Conservation (phyloP, 345 rosid species). For the Salix viminalis region DNA sequence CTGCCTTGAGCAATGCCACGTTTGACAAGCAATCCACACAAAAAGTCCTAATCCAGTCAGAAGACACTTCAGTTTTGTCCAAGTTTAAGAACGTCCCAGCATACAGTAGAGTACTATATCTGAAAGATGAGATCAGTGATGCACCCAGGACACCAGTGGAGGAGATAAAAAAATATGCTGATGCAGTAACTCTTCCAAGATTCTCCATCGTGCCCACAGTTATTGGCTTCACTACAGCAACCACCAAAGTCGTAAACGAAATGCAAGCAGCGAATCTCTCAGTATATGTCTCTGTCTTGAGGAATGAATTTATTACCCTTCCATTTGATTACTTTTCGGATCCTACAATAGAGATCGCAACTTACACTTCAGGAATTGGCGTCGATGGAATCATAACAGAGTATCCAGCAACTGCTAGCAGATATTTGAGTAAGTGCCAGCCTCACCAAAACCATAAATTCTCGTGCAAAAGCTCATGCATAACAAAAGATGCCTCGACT, state of each 20-base stretch:
- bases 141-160: slow-evolving; percentile 47
- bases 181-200: slow-evolving; percentile 50
- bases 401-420: slow-evolving; percentile 71
- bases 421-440: slow-evolving; percentile 55
- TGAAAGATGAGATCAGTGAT: slow-evolving; percentile 43
- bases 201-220: slow-evolving; percentile 33
- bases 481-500: not conserved
- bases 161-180: slow-evolving; percentile 68
- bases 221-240: slow-evolving; percentile 38
- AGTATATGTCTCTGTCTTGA: slow-evolving; percentile 54
- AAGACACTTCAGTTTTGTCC: slow-evolving; percentile 63
- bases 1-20: slow-evolving; percentile 55
- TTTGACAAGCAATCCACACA: slow-evolving; percentile 66
- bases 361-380: slow-evolving; percentile 38
- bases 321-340: slow-evolving; percentile 70
- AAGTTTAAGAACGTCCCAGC: slow-evolving; percentile 40
- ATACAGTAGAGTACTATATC: slow-evolving; percentile 51
- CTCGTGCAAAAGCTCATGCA: not conserved
- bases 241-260: slow-evolving; percentile 46
- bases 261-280: slow-evolving; percentile 62
- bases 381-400: slow-evolving; percentile 74
- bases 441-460: not conserved
- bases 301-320: slow-evolving; percentile 59
- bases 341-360: slow-evolving; percentile 64
- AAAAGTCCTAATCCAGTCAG: slow-evolving; percentile 71